Evolutionary conservation across 345 rosid species (phyloP), one percentile per base, ranked within the genome.

Genomic region (Chamaenerion angustifolium): DNA sequence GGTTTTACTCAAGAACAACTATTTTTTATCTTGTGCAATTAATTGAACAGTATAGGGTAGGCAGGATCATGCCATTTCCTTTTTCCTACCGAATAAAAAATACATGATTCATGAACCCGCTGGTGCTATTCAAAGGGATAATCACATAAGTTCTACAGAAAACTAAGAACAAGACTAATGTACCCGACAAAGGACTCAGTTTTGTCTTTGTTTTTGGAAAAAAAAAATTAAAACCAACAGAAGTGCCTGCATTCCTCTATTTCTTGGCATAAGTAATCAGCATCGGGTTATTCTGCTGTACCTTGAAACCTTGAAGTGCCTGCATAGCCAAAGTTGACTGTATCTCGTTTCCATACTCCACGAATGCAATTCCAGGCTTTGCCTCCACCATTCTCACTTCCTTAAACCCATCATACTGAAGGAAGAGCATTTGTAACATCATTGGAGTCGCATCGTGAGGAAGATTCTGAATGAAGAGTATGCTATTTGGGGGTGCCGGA

Each of bases 311-410:
- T 68, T 87, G 96, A 52, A 87, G 93, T 19, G 58, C 80, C 49
- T 82, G 95, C 96, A 92, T 76, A 6, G 96, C 98, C 3, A 71
- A 76, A 0, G 93, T 78, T 15, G 98, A 75, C 54, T 84, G 98
- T 82, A 80, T 71, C 76, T 92, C 98, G 16, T 92, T 88, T 14
- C 71, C 71, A 53, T 63, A 87, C 76, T 87, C 98, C 11, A 92
- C 89, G 58, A 92, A 92, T 68, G 98, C 98, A 9, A 92, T 92
- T 23, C 98, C 96, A 0, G 98, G 98, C 67, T 92, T 92, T 44
- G 98, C 63, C 65, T 88, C 98, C 55, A 92, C 73, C 95, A 84
- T 92, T 68, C 96, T 78, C 17, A 87, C 94, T 75, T 92, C 98
- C 76, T 92, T 92, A 49, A 92, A 84, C 46, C 95, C 95, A 7